Evolutionary conservation across 352 stramenopile species (phyloP).

Genomic region (Pilasporangium apinafurcum): DNA sequence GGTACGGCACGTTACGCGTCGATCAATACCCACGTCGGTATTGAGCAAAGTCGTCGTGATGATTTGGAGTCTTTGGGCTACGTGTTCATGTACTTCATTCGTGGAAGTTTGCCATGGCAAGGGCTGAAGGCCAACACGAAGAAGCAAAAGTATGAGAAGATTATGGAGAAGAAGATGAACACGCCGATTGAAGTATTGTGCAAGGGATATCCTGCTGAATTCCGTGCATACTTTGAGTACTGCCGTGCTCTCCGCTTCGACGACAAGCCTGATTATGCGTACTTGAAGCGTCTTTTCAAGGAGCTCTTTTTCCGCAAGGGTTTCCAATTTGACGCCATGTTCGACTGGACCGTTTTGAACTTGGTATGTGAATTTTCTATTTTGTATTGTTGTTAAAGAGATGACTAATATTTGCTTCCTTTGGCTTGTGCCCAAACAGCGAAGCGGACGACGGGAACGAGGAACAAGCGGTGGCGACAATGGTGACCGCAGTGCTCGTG

Average conservation of each 20-base stretch:
- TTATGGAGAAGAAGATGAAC: slow-evolving; percentile 99
- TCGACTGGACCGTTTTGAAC: slow-evolving; percentile 97
- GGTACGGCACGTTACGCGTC: slow-evolving; percentile 97
- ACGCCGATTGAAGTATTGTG: slow-evolving; percentile 90
- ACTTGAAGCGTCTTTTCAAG: slow-evolving; percentile 96
- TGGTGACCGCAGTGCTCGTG: slow-evolving; percentile 54
- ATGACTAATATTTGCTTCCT: neutral
- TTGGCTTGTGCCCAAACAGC: slow-evolving; percentile 12
- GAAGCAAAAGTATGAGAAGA: slow-evolving; percentile 97
- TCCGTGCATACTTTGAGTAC: slow-evolving; percentile 97
- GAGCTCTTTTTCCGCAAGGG: slow-evolving; percentile 99
- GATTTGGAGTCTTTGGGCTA: slow-evolving; percentile 97
- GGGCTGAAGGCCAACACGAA: slow-evolving; percentile 95
- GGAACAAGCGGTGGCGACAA: slow-evolving; percentile 51
- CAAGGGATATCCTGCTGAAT: slow-evolving; percentile 94
- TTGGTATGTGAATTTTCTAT: slow-evolving; percentile 34
- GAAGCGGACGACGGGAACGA: slow-evolving; percentile 58
- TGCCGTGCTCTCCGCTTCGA: slow-evolving; percentile 81
- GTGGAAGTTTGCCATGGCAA: slow-evolving; percentile 96
- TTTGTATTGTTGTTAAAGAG: neutral
- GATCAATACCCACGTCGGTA: slow-evolving; percentile 98
- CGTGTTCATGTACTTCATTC: slow-evolving; percentile 93
- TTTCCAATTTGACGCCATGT: slow-evolving; percentile 99
- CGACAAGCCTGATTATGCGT: slow-evolving; percentile 86
- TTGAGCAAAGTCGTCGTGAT: slow-evolving; percentile 96